Evolutionary conservation across 2,329 filamentous ascomycete genomes (phyloP), one percentile per base, ranked within the genome.

Genomic region (Ascocoryne sarcoides): DNA sequence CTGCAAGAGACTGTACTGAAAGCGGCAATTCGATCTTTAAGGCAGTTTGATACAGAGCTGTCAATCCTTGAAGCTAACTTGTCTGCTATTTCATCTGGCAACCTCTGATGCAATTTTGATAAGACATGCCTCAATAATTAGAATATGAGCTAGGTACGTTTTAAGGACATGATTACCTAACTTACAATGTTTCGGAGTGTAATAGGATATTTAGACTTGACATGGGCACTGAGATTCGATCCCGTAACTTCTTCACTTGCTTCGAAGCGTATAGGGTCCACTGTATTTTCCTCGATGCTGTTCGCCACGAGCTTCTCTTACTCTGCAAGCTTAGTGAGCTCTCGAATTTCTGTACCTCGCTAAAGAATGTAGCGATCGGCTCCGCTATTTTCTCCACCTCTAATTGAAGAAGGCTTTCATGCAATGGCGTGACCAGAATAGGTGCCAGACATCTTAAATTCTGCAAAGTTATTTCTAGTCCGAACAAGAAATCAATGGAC

Each of bases 221-320:
- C 14, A 38, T 38, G n/a, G 36, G 36, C 8, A 38, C 36, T 8
- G 36, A 38, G 28, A 38, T 38, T 30, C 36, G 21, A 10, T 38
- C 36, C 16, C 36, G 14, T 10, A 38, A 28, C 10, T n/a, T 19
- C 23, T 38, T 29, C 20, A 38, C 36, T 31, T 38, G 23, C 36
- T 38, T 38, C 14, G 36, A 30, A 19, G 31, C 26, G 10, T 10
- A 16, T 15, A 38, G 12, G 10, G 36, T 28, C 36, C 36, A 37
- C 21, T 37, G 36, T 4, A 37, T n/a, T 17, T 37, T 37, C 15
- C 21, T 37, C 17, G 36, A 26, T 9, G 36, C 36, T 2, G 36
- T 37, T 12, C 26, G 21, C 36, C 21, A 37, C 21, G 15, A 12
- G 10, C 21, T 17, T 32, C 31, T 32, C 31, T 32, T 32, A 16